Percentiles rank a stretch among this genome's conserved stretches.
Conservation (phyloP, 306 rosid genomes). For the Prosopis cineraria region DNA sequence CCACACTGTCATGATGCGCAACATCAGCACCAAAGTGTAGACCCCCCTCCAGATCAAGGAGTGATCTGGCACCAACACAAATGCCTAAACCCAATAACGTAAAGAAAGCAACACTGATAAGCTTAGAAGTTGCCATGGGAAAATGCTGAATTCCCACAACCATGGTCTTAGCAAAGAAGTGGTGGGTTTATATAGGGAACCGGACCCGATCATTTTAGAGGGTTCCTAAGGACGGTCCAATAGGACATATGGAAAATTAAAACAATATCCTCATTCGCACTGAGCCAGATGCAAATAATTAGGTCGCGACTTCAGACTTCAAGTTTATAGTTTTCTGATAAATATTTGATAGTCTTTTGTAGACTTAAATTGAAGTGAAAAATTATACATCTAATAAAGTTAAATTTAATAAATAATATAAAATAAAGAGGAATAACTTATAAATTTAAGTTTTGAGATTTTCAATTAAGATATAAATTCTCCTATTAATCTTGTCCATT, state of each 20-base stretch:
- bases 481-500: no score
- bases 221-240: slow-evolving; percentile 10
- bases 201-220: no score
- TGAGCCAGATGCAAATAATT: neutral
- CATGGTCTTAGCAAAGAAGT: slow-evolving; percentile 21
- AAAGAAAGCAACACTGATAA: slow-evolving; percentile 33
- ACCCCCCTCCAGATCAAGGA: slow-evolving; percentile 9
- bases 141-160: slow-evolving; percentile 17
- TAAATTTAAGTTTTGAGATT: no score
- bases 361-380: no score
- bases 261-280: neutral
- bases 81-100: slow-evolving; percentile 46
- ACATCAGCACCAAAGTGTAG: slow-evolving; percentile 14
- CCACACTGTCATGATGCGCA: slow-evolving; percentile 1
- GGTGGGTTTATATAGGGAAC: slow-evolving; percentile 43
- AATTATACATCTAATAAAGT: no score
- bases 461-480: no score
- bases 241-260: neutral
- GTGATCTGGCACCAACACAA: slow-evolving; percentile 46
- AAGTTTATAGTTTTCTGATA: neutral
- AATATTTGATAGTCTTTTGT: no score
- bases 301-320: neutral
- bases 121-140: slow-evolving; percentile 46
- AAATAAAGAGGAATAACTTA: no score
- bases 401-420: no score